Percentiles rank a stretch among this genome's conserved stretches.
Evolutionary conservation across 2,329 filamentous ascomycete genomes (phyloP).

Genomic region (Colletotrichum sp.): DNA sequence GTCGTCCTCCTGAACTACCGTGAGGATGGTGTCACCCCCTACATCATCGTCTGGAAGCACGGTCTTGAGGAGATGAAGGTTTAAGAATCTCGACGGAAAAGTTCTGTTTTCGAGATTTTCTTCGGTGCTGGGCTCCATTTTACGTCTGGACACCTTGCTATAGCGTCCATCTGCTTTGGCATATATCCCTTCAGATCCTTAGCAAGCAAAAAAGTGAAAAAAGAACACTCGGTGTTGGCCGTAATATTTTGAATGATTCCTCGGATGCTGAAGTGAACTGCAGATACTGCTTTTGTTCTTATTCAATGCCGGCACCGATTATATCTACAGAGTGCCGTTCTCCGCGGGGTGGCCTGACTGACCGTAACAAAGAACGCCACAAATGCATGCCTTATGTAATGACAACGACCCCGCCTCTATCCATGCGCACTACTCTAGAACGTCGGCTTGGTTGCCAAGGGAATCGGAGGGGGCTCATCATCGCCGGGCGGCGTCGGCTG

Average conservation of each 20-base stretch:
- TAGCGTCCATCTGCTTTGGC: constrained; percentile 23
- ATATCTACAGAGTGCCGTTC: not conserved
- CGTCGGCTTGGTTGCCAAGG: constrained; percentile 54
- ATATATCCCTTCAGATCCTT: constrained; percentile 24
- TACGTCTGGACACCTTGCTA: constrained; percentile 13
- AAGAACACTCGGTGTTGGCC: constrained; percentile 11
- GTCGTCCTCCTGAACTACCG: constrained; percentile 96
- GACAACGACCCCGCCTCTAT: not conserved
- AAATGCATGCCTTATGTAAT: not conserved
- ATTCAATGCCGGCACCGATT: not conserved
- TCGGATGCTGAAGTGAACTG: not conserved
- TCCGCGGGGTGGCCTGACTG: not conserved
- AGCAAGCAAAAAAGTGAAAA: constrained; percentile 22
- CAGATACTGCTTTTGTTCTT: not conserved
- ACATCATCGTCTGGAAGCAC: constrained; percentile 93
- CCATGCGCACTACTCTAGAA: constrained; percentile 33
- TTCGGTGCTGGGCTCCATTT: not conserved
- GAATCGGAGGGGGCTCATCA: constrained; percentile 55
- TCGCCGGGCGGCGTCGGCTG: constrained; percentile 20
- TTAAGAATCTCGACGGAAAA: constrained; percentile 53
- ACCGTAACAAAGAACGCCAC: constrained; percentile 3
- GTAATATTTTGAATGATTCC: not conserved
- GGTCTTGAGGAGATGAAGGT: constrained; percentile 91
- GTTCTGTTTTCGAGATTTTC: constrained; percentile 17
- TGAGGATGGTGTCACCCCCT: constrained; percentile 92